Percentiles rank a stretch among this genome's conserved stretches.
Conservation (phyloP, 2,329 filamentous ascomycete genomes). For the Zelopaecilomyces penicillatus region DNA sequence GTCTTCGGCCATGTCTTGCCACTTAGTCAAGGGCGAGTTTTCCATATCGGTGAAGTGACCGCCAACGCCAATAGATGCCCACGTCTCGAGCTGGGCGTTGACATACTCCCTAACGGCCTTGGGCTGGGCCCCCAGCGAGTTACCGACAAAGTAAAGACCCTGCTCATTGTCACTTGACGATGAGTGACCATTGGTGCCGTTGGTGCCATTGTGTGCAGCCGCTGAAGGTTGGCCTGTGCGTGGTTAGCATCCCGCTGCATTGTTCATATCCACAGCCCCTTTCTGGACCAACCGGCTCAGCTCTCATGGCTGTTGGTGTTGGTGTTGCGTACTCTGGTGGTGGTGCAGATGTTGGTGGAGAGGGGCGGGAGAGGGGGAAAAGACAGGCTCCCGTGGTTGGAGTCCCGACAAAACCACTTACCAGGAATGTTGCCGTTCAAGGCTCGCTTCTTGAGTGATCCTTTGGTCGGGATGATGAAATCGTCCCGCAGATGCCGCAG, state of each 20-base stretch:
- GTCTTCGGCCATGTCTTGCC: conserved; percentile 71
- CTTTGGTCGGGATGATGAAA: conserved; percentile 70
- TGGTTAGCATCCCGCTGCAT: too few relatives aligned
- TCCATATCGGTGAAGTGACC: conserved; percentile 69
- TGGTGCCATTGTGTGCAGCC: conserved; percentile 12
- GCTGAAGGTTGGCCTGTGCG: too few relatives aligned
- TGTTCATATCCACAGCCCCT: too few relatives aligned
- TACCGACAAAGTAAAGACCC: conserved; percentile 76
- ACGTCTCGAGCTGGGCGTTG: conserved; percentile 67
- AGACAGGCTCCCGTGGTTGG: too few relatives aligned
- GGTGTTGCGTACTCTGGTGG: conserved; percentile 7
- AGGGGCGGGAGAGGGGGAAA: too few relatives aligned
- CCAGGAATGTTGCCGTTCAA: conserved; percentile 38
- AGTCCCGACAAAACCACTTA: conserved; percentile 15
- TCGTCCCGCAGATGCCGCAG: conserved; percentile 55
- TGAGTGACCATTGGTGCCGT: conserved; percentile 17
- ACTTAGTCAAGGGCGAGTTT: conserved; percentile 60
- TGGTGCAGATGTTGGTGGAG: too few relatives aligned
- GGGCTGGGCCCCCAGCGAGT: conserved; percentile 81
- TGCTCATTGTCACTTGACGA: conserved; percentile 24
- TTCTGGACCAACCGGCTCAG: too few relatives aligned
- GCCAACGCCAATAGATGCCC: conserved; percentile 75
- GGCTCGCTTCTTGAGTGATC: conserved; percentile 57
- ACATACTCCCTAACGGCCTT: conserved; percentile 57
- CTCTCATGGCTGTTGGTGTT: conserved; percentile 6